Evolutionary conservation across 352 stramenopile genomes (phyloP).

Genomic region (Phytophthora agathidicida): DNA sequence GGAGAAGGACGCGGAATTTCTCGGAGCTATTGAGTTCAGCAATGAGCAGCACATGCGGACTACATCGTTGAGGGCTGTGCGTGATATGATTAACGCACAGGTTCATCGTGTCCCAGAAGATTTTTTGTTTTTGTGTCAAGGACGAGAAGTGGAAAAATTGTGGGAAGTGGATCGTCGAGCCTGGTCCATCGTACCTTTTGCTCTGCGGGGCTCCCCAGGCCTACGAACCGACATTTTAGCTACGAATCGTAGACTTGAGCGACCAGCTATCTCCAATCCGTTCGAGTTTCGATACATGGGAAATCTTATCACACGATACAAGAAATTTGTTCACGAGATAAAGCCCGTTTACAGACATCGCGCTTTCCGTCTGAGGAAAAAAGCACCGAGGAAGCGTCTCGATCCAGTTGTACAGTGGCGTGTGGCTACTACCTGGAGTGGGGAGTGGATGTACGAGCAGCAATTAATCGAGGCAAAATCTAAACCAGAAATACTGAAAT

Average conservation of each 20-base stretch:
- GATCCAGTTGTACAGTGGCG: conserved; percentile 42
- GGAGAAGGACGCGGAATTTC: conserved; percentile 65
- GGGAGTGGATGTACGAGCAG: conserved; percentile 68
- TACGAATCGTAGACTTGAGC: conserved; percentile 47
- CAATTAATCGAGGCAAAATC: conserved; percentile 29
- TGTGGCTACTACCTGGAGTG: conserved; percentile 63
- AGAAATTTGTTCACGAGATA: conserved; percentile 60
- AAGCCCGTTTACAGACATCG: conserved; percentile 60
- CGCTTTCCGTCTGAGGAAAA: conserved; percentile 34
- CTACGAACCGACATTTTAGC: conserved; percentile 41
- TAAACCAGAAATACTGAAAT: conserved; percentile 49
- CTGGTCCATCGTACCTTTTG: conserved; percentile 67
- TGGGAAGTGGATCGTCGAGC: conserved; percentile 62
- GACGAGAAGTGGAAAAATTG: conserved; percentile 49
- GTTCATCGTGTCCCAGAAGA: conserved; percentile 44
- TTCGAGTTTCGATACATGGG: conserved; percentile 77
- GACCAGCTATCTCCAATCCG: conserved; percentile 29
- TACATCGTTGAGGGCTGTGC: conserved; percentile 49
- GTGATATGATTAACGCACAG: conserved; percentile 54
- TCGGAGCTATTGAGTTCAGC: conserved; percentile 66
- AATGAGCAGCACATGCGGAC: conserved; percentile 57
- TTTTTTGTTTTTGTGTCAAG: conserved; percentile 63
- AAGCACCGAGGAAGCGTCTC: conserved; percentile 33
- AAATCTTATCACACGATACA: conserved; percentile 63
- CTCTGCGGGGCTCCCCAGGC: conserved; percentile 57